Percentiles rank a stretch among this genome's conserved stretches.
These are phyloP conservation scores for Capsicum chinense DNA, from an alignment of 257 asterid genomes.

Conservation along the genomic window DNA sequence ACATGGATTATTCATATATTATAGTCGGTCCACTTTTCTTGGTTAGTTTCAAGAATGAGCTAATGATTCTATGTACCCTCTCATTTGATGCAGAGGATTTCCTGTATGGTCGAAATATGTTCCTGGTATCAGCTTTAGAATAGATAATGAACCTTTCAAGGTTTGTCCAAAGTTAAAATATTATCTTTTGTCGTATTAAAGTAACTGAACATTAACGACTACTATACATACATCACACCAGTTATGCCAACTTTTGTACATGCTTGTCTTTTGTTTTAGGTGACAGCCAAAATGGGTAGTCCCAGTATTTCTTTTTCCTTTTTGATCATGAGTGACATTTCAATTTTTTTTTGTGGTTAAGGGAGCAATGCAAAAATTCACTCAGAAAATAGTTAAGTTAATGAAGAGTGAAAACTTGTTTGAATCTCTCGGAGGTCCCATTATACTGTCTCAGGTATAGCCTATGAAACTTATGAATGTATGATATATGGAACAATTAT, in stretches of 20 bases:
- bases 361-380: constrained; percentile 69
- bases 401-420: constrained; percentile 65
- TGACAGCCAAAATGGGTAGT: background rate
- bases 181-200: background rate
- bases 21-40: background rate
- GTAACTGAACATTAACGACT: background rate
- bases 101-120: no score
- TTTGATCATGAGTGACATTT: constrained; percentile 23
- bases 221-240: background rate
- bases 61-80: background rate
- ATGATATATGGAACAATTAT: background rate
- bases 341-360: constrained; percentile 31
- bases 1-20: background rate
- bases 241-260: background rate
- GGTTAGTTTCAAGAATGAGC: background rate
- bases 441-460: constrained; percentile 70
- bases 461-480: background rate
- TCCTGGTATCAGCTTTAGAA: no score
- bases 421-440: constrained; percentile 78
- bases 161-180: background rate
- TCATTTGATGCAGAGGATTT: constrained; percentile 56
- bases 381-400: constrained; percentile 62
- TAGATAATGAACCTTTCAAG: no score
- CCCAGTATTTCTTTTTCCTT: background rate
- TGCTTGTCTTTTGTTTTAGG: background rate